Conservation (phyloP, 371 early-diverging fungal genomes). For the Mucor racemosus region DNA sequence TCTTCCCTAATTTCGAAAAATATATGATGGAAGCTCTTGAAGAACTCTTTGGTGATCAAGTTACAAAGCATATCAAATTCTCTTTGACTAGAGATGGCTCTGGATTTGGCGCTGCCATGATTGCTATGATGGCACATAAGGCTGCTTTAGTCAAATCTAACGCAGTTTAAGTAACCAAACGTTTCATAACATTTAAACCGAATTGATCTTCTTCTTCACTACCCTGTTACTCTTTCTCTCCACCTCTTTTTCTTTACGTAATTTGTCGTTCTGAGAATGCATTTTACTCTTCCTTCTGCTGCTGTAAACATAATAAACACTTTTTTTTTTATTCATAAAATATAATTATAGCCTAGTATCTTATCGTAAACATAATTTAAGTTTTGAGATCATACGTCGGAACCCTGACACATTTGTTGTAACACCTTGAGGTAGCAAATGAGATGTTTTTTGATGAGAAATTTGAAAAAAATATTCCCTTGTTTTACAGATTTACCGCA, state of each 20-base stretch:
- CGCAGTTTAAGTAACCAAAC: background rate
- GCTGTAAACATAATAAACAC: slow-evolving; percentile 1
- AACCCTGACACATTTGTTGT: background rate
- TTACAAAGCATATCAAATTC: slow-evolving; percentile 30
- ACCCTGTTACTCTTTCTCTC: too few species aligned
- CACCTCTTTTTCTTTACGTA: background rate
- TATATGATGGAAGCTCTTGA: slow-evolving; percentile 70
- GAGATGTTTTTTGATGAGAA: background rate
- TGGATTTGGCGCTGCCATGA: slow-evolving; percentile 54
- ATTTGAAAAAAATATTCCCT: background rate
- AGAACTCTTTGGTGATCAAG: slow-evolving; percentile 68
- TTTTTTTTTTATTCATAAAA: background rate
- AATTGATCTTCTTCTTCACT: too few species aligned
- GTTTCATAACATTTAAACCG: too few species aligned
- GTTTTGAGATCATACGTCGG: background rate
- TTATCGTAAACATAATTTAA: background rate
- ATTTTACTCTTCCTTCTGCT: background rate
- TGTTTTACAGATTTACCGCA: background rate
- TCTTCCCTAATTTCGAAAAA: slow-evolving; percentile 82
- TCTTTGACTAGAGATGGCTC: slow-evolving; percentile 47
- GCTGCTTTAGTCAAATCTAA: slow-evolving; percentile 10
- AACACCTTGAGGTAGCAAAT: background rate
- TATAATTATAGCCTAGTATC: background rate
- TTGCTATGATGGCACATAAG: slow-evolving; percentile 50
- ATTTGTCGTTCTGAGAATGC: slow-evolving; percentile 1